A percentile compares a stretch with the other conserved stretches of the same genome.
These are phyloP conservation scores for Capsicum baccatum DNA, from an alignment of 257 asterid species.

Conservation along the genomic window DNA sequence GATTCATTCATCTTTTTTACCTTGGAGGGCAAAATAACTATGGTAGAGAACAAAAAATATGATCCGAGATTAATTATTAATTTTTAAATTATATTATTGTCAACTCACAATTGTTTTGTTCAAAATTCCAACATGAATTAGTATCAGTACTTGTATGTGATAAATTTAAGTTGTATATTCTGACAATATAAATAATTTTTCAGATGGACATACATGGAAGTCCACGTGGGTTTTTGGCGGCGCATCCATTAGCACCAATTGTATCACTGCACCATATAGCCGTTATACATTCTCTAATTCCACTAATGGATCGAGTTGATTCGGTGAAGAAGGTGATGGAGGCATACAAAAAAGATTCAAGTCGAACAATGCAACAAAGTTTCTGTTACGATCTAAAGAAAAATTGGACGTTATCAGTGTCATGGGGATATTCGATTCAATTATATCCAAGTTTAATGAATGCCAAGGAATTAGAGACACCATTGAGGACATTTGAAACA, in stretches of 20 bases:
- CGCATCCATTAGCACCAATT: slow-evolving; percentile 81
- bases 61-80: not conserved
- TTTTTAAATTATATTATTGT: not conserved
- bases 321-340: slow-evolving; percentile 54
- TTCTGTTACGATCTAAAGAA: slow-evolving; percentile 60
- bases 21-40: not conserved
- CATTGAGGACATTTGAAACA: slow-evolving; percentile 68
- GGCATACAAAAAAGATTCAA: slow-evolving; percentile 61
- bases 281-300: slow-evolving; percentile 63
- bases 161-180: too few relatives aligned
- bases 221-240: slow-evolving; percentile 76
- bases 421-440: slow-evolving; percentile 84
- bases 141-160: not conserved
- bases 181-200: not conserved
- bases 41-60: too few relatives aligned
- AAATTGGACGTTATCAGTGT: slow-evolving; percentile 67
- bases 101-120: not conserved
- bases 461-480: slow-evolving; percentile 59
- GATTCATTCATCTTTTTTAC: too few relatives aligned
- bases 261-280: slow-evolving; percentile 82
- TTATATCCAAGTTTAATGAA: slow-evolving; percentile 53
- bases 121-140: not conserved
- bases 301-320: slow-evolving; percentile 44
- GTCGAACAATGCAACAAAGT: slow-evolving; percentile 65
- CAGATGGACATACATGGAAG: slow-evolving; percentile 74